Evolutionary conservation across 2,329 filamentous ascomycete genomes (phyloP).

Genomic region (Verticillium tricorpus): DNA sequence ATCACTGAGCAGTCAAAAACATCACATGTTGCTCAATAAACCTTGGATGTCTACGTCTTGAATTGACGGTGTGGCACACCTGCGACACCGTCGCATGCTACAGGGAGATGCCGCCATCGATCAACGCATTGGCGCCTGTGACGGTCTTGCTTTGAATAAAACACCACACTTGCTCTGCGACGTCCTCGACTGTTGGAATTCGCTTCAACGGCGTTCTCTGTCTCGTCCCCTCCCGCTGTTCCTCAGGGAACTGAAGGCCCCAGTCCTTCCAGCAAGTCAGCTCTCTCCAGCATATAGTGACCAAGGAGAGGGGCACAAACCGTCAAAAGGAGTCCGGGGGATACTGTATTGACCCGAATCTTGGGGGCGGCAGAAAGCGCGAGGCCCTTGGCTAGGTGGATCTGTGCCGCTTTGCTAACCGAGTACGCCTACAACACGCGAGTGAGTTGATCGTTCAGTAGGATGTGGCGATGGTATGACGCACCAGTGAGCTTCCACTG

Average conservation of each 20-base stretch:
- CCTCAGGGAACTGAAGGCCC: constrained; percentile 42
- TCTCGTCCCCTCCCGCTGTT: constrained; percentile 48
- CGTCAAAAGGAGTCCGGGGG: constrained; percentile 47
- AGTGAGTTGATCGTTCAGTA: background rate
- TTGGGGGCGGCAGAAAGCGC: constrained; percentile 48
- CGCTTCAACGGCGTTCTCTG: constrained; percentile 57
- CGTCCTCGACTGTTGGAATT: constrained; percentile 47
- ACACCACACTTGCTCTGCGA: constrained; percentile 47
- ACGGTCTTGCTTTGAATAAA: constrained; percentile 43
- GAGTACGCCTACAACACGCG: constrained; percentile 56
- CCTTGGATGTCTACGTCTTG: too few species aligned
- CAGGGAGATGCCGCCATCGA: constrained; percentile 31
- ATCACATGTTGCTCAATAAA: too few species aligned
- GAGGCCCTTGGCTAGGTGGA: constrained; percentile 52
- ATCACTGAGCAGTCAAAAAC: too few species aligned
- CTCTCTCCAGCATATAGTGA: background rate
- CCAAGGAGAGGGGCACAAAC: constrained; percentile 21
- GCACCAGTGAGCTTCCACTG: constrained; percentile 55
- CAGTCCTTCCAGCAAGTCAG: constrained; percentile 9
- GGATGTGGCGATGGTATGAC: constrained; percentile 6
- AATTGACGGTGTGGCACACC: background rate
- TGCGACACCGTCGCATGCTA: background rate
- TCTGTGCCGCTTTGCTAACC: constrained; percentile 71
- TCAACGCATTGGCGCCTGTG: constrained; percentile 47
- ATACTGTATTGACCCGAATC: constrained; percentile 56